These are phyloP conservation scores for Phytophthora macrochlamydospora DNA, from an alignment of 352 stramenopile species.

Conservation along the genomic window DNA sequence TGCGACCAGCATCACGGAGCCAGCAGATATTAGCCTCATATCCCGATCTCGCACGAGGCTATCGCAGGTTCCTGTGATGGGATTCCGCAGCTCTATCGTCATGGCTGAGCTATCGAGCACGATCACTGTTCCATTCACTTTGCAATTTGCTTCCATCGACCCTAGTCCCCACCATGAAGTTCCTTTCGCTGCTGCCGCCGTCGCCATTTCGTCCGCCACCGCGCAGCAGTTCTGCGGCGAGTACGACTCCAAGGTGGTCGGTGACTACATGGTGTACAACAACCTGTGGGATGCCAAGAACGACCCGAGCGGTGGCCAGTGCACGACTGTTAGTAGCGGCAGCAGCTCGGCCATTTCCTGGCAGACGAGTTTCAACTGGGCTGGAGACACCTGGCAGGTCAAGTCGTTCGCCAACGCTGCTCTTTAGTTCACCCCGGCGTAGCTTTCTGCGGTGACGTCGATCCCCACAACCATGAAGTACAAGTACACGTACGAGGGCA, in stretches of 20 bases:
- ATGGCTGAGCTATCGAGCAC: background rate
- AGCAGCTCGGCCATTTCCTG: conserved; percentile 37
- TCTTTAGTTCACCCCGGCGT: conserved; percentile 38
- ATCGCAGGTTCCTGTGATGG: too few species aligned
- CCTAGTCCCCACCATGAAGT: conserved; percentile 25
- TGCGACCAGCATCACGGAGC: too few species aligned
- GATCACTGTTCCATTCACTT: conserved; percentile 11
- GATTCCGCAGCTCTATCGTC: too few species aligned
- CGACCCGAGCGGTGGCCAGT: conserved; percentile 38
- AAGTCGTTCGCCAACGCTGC: conserved; percentile 55
- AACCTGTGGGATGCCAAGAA: conserved; percentile 42
- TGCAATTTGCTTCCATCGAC: conserved; percentile 14
- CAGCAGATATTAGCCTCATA: too few species aligned
- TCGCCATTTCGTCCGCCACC: conserved; percentile 13
- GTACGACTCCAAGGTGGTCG: conserved; percentile 30
- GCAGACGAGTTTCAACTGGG: conserved; percentile 40
- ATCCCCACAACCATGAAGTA: conserved; percentile 47
- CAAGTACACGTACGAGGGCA: conserved; percentile 38
- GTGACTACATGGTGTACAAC: conserved; percentile 57
- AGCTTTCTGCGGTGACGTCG: conserved; percentile 34
- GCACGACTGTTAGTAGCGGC: conserved; percentile 38
- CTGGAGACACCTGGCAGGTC: conserved; percentile 34
- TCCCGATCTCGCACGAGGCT: too few species aligned
- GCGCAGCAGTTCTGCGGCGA: conserved; percentile 37
- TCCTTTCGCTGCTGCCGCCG: conserved; percentile 18